Percentiles rank a stretch among this genome's conserved stretches.
Evolutionary conservation across 176 grass and related monocot genomes (phyloP).

Genomic region (Chrysopogon serrulatus): DNA sequence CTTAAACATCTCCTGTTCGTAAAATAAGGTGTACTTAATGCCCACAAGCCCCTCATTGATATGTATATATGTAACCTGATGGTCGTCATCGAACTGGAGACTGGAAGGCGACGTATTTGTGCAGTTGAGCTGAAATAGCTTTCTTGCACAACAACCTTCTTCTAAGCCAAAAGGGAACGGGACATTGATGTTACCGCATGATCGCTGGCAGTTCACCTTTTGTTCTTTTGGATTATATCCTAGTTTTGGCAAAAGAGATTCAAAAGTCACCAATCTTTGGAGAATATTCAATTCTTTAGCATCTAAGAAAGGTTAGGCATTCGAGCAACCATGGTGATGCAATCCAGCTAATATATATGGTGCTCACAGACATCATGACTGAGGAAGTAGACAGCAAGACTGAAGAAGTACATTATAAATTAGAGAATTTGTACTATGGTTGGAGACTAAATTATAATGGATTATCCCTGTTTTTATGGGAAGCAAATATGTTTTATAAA

Average conservation of each 20-base stretch:
- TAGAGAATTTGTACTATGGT: too few species aligned
- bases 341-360: not conserved
- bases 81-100: not conserved
- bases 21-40: not conserved
- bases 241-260: not conserved
- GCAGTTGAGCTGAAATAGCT: not conserved
- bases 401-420: too few species aligned
- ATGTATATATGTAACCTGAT: not conserved
- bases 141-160: not conserved
- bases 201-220: not conserved
- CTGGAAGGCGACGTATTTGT: not conserved
- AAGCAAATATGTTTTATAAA: too few species aligned
- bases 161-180: not conserved
- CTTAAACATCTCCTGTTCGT: not conserved
- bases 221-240: not conserved
- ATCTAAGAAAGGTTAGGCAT: not conserved
- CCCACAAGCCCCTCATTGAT: not conserved
- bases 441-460: too few species aligned
- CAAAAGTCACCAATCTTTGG: not conserved
- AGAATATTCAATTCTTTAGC: not conserved
- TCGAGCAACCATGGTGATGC: not conserved
- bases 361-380: not conserved
- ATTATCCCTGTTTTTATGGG: too few species aligned
- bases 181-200: not conserved
- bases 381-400: not conserved